Evolutionary conservation across 371 early-diverging fungal species (phyloP).

Genomic region (Phascolomyces articulosus): DNA sequence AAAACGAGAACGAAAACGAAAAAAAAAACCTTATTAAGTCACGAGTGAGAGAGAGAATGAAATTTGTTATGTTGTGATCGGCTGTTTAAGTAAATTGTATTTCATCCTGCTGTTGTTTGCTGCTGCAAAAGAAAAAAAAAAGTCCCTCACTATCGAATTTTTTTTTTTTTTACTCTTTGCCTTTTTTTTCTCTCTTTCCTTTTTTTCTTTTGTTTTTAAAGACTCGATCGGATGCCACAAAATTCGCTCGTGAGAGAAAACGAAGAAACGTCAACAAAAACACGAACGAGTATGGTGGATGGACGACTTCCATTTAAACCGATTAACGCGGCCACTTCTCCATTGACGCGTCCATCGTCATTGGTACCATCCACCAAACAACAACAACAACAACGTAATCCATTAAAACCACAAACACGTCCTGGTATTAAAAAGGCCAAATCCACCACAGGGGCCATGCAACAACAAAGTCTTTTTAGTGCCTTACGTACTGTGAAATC

Average conservation of each 20-base stretch:
- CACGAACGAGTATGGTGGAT: not conserved
- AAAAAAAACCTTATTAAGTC: not conserved
- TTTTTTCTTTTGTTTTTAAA: not conserved
- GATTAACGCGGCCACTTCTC: not conserved
- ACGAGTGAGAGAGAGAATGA: too few relatives aligned
- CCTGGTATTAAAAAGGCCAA: not conserved
- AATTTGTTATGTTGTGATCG: too few relatives aligned
- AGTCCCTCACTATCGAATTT: not conserved
- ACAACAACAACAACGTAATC: not conserved
- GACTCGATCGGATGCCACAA: conserved; percentile 1
- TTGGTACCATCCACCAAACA: not conserved
- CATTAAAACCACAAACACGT: not conserved
- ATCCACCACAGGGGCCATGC: not conserved
- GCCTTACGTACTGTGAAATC: not conserved
- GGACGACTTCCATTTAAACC: not conserved
- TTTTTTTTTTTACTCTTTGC: not conserved
- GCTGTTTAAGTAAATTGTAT: not conserved
- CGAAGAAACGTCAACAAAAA: not conserved
- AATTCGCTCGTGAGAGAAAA: not conserved
- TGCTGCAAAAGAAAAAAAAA: not conserved
- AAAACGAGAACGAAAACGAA: too few relatives aligned
- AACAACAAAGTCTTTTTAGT: not conserved
- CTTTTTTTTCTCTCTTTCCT: not conserved
- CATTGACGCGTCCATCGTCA: not conserved
- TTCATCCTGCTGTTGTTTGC: not conserved